phyloP scores from a whole-genome alignment of 106 monocot species.

The Hemerocallis citrina region DNA sequence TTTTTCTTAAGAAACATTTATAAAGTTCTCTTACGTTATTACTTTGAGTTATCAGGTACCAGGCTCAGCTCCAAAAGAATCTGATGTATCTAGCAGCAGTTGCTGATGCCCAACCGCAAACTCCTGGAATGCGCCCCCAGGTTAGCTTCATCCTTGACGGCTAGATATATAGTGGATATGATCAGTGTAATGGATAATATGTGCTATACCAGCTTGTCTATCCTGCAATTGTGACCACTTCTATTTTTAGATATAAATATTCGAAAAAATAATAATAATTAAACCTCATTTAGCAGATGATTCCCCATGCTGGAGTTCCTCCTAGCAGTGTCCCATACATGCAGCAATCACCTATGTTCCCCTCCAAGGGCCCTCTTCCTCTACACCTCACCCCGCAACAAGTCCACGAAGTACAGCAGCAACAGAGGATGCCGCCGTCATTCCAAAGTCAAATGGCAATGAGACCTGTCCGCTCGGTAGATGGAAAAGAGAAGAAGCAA shows the following conservation, averaged over 20 bases:
- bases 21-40: too few species aligned
- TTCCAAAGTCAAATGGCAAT: slow-evolving; percentile 18
- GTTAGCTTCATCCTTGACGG: too few species aligned
- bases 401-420: slow-evolving; percentile 8
- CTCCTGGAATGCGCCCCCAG: slow-evolving; percentile 27
- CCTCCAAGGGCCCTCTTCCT: slow-evolving; percentile 12
- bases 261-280: too few species aligned
- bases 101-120: too few species aligned
- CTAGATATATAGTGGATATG: too few species aligned
- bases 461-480: slow-evolving; percentile 9
- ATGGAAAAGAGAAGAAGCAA: slow-evolving; percentile 18
- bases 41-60: too few species aligned
- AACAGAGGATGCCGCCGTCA: slow-evolving; percentile 3
- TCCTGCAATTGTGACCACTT: too few species aligned
- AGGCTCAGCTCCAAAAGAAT: too few species aligned
- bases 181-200: too few species aligned
- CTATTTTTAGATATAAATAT: too few species aligned
- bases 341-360: slow-evolving; percentile 17
- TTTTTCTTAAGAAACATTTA: too few species aligned
- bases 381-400: slow-evolving; percentile 13
- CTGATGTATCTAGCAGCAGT: slow-evolving; percentile 49
- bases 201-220: too few species aligned
- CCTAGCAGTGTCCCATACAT: slow-evolving; percentile 12
- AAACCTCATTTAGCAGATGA: slow-evolving; percentile 25
- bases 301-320: slow-evolving; percentile 17